Conservation (phyloP, 1,284 basidiomycete genomes). For the Ceratorhiza oryzae-sativae region DNA sequence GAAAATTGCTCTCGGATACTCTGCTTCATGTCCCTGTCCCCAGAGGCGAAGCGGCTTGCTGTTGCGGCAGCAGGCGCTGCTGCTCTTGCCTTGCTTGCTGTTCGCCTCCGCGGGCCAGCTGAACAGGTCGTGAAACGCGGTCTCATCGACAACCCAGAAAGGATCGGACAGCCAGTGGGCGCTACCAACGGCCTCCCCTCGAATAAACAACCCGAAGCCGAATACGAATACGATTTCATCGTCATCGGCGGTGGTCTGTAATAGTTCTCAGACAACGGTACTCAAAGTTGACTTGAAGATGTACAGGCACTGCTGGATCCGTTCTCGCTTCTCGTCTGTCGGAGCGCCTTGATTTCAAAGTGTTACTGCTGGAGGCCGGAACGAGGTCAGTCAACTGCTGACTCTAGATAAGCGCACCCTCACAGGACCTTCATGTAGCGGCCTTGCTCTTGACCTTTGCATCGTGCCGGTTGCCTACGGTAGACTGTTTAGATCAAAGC, state of each 20-base stretch:
- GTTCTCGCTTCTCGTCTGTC: constrained; percentile 33
- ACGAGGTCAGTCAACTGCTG: not conserved
- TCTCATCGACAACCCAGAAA: constrained; percentile 20
- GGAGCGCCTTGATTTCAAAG: constrained; percentile 30
- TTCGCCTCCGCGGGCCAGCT: not conserved
- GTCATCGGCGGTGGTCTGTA: constrained; percentile 27
- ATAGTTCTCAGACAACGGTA: too few relatives aligned
- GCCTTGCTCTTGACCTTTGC: constrained; percentile 13
- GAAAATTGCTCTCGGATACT: not conserved
- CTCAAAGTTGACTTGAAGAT: not conserved
- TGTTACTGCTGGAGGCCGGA: constrained; percentile 32
- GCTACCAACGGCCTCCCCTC: not conserved
- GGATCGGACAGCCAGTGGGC: not conserved
- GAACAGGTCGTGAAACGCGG: constrained; percentile 14
- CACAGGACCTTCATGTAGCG: not conserved
- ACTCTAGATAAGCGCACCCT: not conserved
- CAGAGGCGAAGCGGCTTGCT: not conserved
- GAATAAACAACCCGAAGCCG: not conserved
- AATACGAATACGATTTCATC: constrained; percentile 29
- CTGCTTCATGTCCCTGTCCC: constrained; percentile 1
- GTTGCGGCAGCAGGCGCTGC: constrained; percentile 16
- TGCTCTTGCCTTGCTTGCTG: not conserved
- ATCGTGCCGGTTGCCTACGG: constrained; percentile 30
- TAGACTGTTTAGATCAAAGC: constrained; percentile 54
- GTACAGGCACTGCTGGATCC: constrained; percentile 28